A percentile compares a stretch with the other conserved stretches of the same genome.
phyloP scores from a whole-genome alignment of 2,329 filamentous ascomycete genomes.

The Epichloe elymi region DNA sequence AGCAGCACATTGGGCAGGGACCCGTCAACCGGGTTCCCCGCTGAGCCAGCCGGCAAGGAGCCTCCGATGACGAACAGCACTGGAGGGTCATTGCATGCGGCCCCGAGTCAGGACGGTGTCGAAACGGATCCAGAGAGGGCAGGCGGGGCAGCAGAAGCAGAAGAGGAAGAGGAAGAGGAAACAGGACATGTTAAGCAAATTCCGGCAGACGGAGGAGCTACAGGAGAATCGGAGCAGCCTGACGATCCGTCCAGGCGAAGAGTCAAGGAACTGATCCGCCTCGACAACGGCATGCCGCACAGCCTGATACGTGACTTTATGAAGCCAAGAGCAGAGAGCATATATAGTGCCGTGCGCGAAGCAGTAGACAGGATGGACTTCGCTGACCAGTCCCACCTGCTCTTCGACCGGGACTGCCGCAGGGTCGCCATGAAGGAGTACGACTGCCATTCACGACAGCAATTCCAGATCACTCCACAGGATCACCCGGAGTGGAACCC shows the following conservation, averaged over 20 bases:
- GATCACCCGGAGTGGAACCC: constrained; percentile 3
- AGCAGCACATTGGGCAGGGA: no score
- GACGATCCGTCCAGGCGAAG: not conserved
- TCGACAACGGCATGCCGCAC: constrained; percentile 1
- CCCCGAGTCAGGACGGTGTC: not conserved
- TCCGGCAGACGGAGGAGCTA: no score
- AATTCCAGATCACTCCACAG: not conserved
- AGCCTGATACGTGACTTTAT: constrained; percentile 5
- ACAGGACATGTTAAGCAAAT: not conserved
- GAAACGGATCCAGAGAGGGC: not conserved
- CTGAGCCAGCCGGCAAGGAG: not conserved
- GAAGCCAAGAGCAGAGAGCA: not conserved
- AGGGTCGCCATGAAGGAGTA: not conserved
- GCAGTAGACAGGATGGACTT: not conserved
- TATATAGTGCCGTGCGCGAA: constrained; percentile 1
- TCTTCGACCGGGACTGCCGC: not conserved
- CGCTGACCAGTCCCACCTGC: not conserved
- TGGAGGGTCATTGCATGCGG: no score
- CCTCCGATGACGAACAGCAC: not conserved
- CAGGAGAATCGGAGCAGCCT: no score
- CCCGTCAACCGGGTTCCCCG: not conserved
- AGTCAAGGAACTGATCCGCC: not conserved
- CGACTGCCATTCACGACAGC: not conserved
- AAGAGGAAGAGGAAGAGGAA: not conserved
- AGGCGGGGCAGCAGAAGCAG: no score